A percentile compares a stretch with the other conserved stretches of the same genome.
Evolutionary conservation across 495 filamentous ascomycete genomes (phyloP).

Genomic region (Aspergillus homomorphus): DNA sequence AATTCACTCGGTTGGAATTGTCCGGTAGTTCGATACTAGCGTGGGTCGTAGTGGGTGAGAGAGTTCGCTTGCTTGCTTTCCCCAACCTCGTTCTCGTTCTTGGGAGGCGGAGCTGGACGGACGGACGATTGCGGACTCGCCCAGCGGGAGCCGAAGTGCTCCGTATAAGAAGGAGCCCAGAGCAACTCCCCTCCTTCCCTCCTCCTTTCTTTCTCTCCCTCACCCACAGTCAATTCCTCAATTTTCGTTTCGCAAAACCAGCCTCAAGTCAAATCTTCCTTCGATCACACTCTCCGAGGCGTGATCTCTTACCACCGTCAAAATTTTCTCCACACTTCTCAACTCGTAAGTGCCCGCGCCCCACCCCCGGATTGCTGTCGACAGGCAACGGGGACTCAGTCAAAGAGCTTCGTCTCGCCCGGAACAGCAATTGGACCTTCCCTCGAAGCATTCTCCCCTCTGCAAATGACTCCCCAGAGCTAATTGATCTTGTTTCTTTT

Average conservation of each 20-base stretch:
- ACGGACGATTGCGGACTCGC: background rate
- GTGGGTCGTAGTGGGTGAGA: background rate
- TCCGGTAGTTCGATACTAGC: background rate
- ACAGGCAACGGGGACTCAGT: too few relatives aligned
- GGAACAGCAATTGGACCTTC: constrained; percentile 9
- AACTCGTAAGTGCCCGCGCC: constrained; percentile 41
- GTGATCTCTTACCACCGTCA: constrained; percentile 48
- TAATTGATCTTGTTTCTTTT: constrained; percentile 2
- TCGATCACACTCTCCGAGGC: constrained; percentile 42
- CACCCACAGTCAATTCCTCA: constrained; percentile 10
- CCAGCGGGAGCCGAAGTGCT: background rate
- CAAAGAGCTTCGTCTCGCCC: background rate
- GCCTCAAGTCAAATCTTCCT: constrained; percentile 10
- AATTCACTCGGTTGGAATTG: background rate
- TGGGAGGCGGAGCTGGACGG: background rate
- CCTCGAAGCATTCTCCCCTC: background rate
- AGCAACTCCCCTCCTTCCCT: constrained; percentile 2
- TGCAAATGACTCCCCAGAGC: constrained; percentile 20
- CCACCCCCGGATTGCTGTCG: background rate
- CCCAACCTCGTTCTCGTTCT: background rate
- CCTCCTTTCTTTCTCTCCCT: constrained; percentile 5
- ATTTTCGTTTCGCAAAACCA: background rate
- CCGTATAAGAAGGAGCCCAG: background rate
- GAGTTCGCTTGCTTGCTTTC: background rate
- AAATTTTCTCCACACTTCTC: constrained; percentile 50